Evolutionary conservation across 2,329 filamentous ascomycete species (phyloP), one percentile per base, ranked within the genome.

Genomic region (Neopestalotiopsis sp.): DNA sequence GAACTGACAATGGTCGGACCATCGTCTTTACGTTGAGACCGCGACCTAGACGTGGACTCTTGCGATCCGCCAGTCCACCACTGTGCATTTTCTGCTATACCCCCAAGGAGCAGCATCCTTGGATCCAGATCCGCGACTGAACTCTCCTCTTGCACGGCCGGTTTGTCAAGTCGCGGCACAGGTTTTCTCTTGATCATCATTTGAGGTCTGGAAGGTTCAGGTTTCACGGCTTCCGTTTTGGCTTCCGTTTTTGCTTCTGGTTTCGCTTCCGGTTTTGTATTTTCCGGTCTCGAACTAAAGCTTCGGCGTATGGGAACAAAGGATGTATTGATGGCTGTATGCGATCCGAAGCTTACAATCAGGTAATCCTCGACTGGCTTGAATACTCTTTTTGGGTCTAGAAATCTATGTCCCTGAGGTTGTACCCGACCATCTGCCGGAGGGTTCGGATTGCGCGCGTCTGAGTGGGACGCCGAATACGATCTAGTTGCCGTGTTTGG

Each of bases 341-440:
- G 90, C 0, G 90, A 90, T 67, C 88, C 87, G 74, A 97, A 93
- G 73, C 88, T 91, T 24, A 82, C 79, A 64, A 90, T 82, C 56
- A 97, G 87, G 76, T 96, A 95, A 70, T 94, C 91, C 79, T 97
- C 94, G 14, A 97, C 78, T 5, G 87, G 86, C 70, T 88, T 90
- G 78, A 97, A 97, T 12, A 95, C 89, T 49, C 83, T 84, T 75
- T 87, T 90, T 2, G 85, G 80, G 3, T 85, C 85, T 57, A 73
- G 69, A 30, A 32, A 14, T n/a, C 58, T 24, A 5, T 34, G 24
- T 20, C 38, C 40, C 34, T 38, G 34, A 7, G 34, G 6, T n/a
- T 20, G 56, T 38, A 20, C 38, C 28, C 34, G 64, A 42, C 61
- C 61, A 17, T 72, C 72, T 3, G 67, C 62, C 45, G 74, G 72